Base-by-base conservation (phyloP, 2,329 filamentous ascomycete species). In the Phialocephala subalpina region DNA sequence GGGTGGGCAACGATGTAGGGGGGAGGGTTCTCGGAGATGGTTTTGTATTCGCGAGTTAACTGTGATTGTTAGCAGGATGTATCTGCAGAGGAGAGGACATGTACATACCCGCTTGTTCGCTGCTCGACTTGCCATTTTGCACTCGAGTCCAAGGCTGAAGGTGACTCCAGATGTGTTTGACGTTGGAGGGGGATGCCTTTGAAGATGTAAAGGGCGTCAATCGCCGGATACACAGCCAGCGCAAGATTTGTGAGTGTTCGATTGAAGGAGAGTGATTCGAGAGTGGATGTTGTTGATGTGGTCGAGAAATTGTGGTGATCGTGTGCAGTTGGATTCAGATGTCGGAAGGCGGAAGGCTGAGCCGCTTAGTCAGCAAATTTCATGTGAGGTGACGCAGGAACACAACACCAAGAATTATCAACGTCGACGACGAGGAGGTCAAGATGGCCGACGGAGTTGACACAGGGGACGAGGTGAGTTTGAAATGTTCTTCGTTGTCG, bases 1-100 rank as follows among this genome's bases (percentile, higher is more conserved):
- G 94, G 94, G 77, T 97, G 94, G 16, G 94, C 94, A 59, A 88
- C 85, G 74, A 97, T 97, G 81, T 93, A 97, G 61, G 94, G 93
- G 40, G 94, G 93, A 12, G 94, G 94, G 74, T 94, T 95, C 74
- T 87, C 85, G 74, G 86, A 83, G 67, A 91, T 89, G 68, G 84
- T 82, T 77, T 86, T 83, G 75, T 90, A 91, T 80, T 91, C 88
- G 67, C 86, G 84, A 63, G 86, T 87, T 66, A 90, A 82, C 84
- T 86, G 67, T 58, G 0, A 25, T 18, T 38, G 55, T 73, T 40
- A 73, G 64, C 40, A 55, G 57, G 29, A 29, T 22, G 11, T 20
- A 14, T 3, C 22, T 25, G 38, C 35, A 59, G 52, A 36, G 38
- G 47, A 45, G 49, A 25, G 27, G 35, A 55, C n/a, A 22, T 38